Base-by-base conservation (phyloP, 805 yeast species). In the Priceomyces medius region DNA sequence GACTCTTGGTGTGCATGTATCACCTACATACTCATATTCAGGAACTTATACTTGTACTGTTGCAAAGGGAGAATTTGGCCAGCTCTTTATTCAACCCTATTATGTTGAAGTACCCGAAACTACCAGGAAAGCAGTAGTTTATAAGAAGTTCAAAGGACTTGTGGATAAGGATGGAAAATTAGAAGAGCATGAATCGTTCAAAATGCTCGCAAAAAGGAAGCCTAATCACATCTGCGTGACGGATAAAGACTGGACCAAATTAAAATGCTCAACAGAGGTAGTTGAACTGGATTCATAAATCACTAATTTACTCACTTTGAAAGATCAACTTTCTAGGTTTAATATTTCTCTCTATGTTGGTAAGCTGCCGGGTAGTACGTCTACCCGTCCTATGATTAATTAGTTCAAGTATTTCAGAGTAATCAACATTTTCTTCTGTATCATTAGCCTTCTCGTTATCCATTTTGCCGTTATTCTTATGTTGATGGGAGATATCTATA, bases 381-480 rank as follows among this genome's bases (percentile, higher is more conserved):
- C 70, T 59, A 2, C 77, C 78, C 0, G 75, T 71, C 38, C 63
- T 64, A 43, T 61, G 65, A 51, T 73, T 64, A 23, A 71, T 48
- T 44, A 63, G 53, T 45, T 74, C 77, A 38, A 68, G 55, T 36
- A 66, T 69, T 12, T 64, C 56, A 16, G 63, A 64, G 43, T 61
- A 68, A 38, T 64, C 60, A 37, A 55, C 41, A 9, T 32, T 18
- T 16, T 13, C 12, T 7, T 32, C 17, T 5, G 7, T 12, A 14
- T n/a, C 31, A 4, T 38, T 24, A 21, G 27, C 17, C n/a, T n/a
- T n/a, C 3, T 17, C 20, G 20, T 40, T 26, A 9, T 26, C 10
- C n/a, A 26, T 6, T 26, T 26, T 26, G 14, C 14, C 29, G 29
- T 4, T 26, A 10, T n/a, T 26, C 21, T 6, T 31, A 6, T 31